Evolutionary conservation across 768 basidiomycete species (phyloP), one percentile per base, ranked within the genome.

Genomic region (Lactifluus pinguis): DNA sequence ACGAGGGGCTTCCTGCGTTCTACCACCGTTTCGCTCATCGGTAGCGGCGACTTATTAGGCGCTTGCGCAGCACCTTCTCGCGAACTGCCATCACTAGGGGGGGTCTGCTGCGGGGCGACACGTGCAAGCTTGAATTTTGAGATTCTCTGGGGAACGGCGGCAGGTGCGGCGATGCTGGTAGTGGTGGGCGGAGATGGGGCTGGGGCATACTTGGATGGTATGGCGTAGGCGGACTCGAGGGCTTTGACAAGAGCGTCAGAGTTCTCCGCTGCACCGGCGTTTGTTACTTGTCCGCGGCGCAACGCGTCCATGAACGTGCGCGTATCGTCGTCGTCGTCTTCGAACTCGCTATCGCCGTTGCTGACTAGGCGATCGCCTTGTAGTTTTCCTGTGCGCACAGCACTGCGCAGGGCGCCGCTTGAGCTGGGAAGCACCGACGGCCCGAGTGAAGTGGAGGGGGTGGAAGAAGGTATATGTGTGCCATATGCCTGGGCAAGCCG

Each of bases 261-360:
- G 39, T 61, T 62, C 49, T 41, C 48, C 52, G 48, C 59, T 9
- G 71, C 70, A 1, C 74, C 73, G 6, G 66, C 64, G 52, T 75
- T 75, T 10, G 66, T 68, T 15, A 72, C 67, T 13, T 72, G 69
- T 19, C 73, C 72, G 21, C 64, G 66, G 7, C 62, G 63, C 49
- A 74, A 55, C 38, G 69, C 61, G 6, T 71, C 68, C 49, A 71
- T 55, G 52, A 74, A 64, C 21, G 53, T 69, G 53, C 54, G 57
- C 11, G 60, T 10, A 36, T 36, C 67, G 2, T 54, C 51, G 6
- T 62, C 61, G 15, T 71, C 71, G 14, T 62, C 66, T 30, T 69
- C 73, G 53, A 69, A 69, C 9, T 73, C 72, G 56, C 69, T 69
- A 1, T 70, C 71, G 11, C 68, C 59, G 6, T 70, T 68, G 6